These are phyloP conservation scores for Alternaria tenuissima DNA, from an alignment of 2,329 filamentous ascomycete species.

Conservation along the genomic window DNA sequence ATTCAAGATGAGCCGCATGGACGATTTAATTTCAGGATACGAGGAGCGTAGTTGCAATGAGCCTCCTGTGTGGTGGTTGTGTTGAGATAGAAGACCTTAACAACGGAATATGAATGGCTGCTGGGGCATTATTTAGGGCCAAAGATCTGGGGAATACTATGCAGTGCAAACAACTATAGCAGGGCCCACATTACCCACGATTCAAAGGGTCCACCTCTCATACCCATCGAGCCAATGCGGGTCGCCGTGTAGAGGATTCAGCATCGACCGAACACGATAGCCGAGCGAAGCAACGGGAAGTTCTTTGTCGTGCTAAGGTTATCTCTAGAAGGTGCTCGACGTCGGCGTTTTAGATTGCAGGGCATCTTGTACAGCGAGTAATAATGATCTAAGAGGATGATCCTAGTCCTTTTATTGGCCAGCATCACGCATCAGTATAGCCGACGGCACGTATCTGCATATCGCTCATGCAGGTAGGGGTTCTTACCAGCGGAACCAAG, in stretches of 20 bases:
- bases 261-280: neutral
- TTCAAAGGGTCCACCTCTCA: neutral
- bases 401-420: neutral
- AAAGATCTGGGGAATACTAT: neutral
- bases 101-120: neutral
- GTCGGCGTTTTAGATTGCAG: neutral
- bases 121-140: neutral
- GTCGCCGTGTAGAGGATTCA: neutral
- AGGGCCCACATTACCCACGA: neutral
- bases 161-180: neutral
- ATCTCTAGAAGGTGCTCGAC: neutral
- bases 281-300: neutral
- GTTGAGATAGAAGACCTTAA: neutral
- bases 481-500: neutral
- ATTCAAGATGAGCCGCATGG: neutral
- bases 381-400: neutral
- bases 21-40: neutral
- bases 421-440: neutral
- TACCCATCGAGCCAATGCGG: neutral
- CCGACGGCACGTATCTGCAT: neutral
- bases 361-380: neutral
- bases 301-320: neutral
- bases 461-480: neutral
- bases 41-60: neutral
- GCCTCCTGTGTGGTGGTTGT: neutral